Conservation (phyloP, 371 early-diverging fungal species). For the Syncephalastrum racemosum region DNA sequence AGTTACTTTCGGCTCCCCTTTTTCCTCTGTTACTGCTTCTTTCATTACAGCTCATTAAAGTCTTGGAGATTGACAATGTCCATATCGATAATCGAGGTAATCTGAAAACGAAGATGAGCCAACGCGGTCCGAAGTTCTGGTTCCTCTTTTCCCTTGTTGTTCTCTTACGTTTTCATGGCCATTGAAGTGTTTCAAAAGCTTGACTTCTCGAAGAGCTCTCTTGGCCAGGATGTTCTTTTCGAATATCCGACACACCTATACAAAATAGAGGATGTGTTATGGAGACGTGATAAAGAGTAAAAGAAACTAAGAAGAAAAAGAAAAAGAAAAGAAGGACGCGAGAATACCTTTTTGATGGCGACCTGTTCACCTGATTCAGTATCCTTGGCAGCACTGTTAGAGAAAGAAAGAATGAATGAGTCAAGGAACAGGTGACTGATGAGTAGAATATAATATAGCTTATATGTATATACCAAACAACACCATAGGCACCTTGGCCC, state of each 20-base stretch:
- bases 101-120: conserved; percentile 45
- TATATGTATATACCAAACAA: conserved; percentile 19
- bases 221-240: conserved; percentile 85
- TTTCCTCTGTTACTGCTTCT: no score
- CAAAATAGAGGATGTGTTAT: not conserved
- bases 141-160: not conserved
- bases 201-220: conserved; percentile 87
- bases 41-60: conserved; percentile 84
- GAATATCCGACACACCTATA: conserved; percentile 55
- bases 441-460: not conserved
- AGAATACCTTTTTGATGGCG: conserved; percentile 89
- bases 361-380: conserved; percentile 81
- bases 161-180: conserved; percentile 84
- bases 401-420: conserved; percentile 6
- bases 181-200: conserved; percentile 85
- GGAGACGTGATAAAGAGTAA: not conserved
- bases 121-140: not conserved
- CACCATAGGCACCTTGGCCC: conserved; percentile 91
- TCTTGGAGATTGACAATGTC: conserved; percentile 51
- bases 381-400: conserved; percentile 74
- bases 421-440: not conserved
- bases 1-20: no score
- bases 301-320: not conserved
- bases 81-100: conserved; percentile 74
- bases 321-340: not conserved